phyloP scores from a whole-genome alignment of 202 grass and related monocot genomes.

The Brachypodium distachyon region DNA sequence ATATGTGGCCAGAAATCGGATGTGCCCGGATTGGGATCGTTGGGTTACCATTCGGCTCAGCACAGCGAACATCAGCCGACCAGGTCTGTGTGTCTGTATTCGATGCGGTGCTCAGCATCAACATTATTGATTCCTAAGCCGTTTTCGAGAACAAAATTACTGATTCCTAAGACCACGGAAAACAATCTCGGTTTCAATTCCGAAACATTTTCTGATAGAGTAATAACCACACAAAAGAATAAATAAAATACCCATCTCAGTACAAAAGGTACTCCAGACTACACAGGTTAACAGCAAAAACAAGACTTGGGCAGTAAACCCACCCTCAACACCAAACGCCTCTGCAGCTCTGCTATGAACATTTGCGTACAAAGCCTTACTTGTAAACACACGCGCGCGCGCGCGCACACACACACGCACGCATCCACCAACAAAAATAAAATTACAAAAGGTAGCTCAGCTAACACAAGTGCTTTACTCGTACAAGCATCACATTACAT shows the following conservation, averaged over 20 bases:
- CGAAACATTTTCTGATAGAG: neutral
- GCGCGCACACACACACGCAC: neutral
- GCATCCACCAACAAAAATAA: neutral
- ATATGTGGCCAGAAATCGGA: neutral
- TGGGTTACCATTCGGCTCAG: neutral
- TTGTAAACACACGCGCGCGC: neutral
- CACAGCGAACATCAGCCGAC: neutral
- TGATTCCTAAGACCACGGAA: neutral
- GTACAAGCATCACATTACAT: constrained; percentile 32
- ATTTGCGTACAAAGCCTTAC: neutral
- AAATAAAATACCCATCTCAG: neutral
- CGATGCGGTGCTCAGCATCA: neutral
- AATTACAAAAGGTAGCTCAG: neutral
- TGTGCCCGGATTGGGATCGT: constrained; percentile 8
- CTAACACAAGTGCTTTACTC: constrained; percentile 1
- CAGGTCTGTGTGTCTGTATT: neutral
- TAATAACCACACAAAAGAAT: neutral
- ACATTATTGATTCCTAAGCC: neutral
- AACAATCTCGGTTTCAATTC: neutral
- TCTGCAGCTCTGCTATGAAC: neutral
- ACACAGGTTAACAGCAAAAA: neutral
- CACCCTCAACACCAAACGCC: neutral
- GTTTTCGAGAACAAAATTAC: too few species aligned
- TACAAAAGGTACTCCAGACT: neutral
- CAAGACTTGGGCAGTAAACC: too few species aligned